phyloP scores from a whole-genome alignment of 148 eudicot genomes.

The Vaccinium macrocarpon region DNA sequence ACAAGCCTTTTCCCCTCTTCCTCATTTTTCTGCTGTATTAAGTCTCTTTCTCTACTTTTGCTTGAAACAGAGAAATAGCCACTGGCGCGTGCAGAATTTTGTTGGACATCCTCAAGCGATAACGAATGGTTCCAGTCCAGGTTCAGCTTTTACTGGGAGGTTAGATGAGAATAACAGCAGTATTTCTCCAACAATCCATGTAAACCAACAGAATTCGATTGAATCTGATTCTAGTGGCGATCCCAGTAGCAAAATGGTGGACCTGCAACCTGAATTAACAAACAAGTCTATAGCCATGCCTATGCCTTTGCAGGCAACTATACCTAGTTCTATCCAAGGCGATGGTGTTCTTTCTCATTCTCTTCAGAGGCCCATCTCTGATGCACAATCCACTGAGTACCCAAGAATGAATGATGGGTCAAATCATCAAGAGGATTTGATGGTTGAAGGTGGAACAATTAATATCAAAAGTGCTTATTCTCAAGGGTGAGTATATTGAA shows the following conservation, averaged over 20 bases:
- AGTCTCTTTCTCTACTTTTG: conserved; percentile 7
- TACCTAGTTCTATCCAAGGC: conserved; percentile 33
- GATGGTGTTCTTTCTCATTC: conserved; percentile 44
- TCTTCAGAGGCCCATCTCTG: conserved; percentile 40
- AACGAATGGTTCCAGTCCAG: conserved; percentile 48
- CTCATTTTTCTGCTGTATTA: neutral
- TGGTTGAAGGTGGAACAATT: conserved; percentile 82
- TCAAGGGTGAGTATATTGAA: conserved; percentile 54
- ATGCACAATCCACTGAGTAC: conserved; percentile 40
- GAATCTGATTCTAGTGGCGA: conserved; percentile 43
- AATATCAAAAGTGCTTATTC: conserved; percentile 77
- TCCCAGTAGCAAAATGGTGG: conserved; percentile 36
- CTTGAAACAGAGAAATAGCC: conserved; percentile 71
- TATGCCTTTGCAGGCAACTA: conserved; percentile 39
- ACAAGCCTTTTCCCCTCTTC: neutral
- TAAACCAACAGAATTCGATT: conserved; percentile 42
- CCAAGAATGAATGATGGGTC: conserved; percentile 31
- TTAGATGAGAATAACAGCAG: conserved; percentile 54
- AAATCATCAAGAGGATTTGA: conserved; percentile 50
- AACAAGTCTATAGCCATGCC: conserved; percentile 39
- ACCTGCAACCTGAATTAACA: conserved; percentile 41
- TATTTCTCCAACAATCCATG: conserved; percentile 37
- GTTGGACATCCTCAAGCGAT: conserved; percentile 53
- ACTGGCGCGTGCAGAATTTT: conserved; percentile 72
- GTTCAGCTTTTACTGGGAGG: conserved; percentile 44